Evolutionary conservation across 768 basidiomycete species (phyloP), one percentile per base, ranked within the genome.

Genomic region (Leccinum broughii): DNA sequence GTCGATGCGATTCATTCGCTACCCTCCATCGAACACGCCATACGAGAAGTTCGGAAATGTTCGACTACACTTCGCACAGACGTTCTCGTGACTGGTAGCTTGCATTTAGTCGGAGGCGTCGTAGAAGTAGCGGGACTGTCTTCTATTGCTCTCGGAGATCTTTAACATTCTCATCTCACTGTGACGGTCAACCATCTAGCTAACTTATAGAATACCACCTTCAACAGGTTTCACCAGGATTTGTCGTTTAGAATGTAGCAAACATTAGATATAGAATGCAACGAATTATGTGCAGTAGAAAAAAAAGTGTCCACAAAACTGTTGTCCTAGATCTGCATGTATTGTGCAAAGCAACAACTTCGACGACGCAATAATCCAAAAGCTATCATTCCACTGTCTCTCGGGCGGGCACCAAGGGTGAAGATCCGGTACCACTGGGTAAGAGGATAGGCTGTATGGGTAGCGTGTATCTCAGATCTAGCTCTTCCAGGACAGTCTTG

Each of bases 91-190:
- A 83, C 93, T 3, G 97, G 97, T 4, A 97, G 94, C 74, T 72
- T 99, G 63, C 95, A 95, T 76, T 82, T 99, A 15, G 87, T 98
- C 7, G 97, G 97, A 20, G 97, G 97, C 2, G 79, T 95, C 13
- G 89, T 98, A 56, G 96, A 98, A 70, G 94, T 92, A 14, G 91
- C 94, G 17, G 89, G 86, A 22, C 72, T 98, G 44, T 83, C 89
- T n/a, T 82, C 86, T 34, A 77, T 82, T 58, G 87, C 88, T 35
- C 75, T 93, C 56, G 88, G 76, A 71, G 68, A 70, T 61, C 61
- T 72, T 34, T 70, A 56, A 44, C 11, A 3, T 35, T 11, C 15
- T 53, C 17, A 17, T 17, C 15, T 53, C 17, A 17, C 14, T 48
- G 30, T 13, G 24, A 15, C 22, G 3, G 44, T 4, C 53, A 58